Evolutionary conservation across 2,329 filamentous ascomycete species (phyloP), one percentile per base, ranked within the genome.

Genomic region (Hawksworthiomyces lignivorus): DNA sequence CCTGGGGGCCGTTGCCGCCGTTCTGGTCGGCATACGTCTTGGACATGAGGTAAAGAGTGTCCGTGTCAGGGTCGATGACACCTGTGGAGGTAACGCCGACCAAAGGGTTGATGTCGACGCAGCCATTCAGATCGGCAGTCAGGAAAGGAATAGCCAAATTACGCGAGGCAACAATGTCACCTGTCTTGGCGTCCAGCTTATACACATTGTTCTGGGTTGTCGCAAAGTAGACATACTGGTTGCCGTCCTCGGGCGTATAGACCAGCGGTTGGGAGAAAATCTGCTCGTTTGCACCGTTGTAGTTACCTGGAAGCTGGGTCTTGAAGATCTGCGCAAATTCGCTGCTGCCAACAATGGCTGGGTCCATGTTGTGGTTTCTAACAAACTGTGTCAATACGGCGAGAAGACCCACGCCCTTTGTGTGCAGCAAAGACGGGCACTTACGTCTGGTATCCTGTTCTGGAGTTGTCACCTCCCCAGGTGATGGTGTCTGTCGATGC

Each of bases 311-410:
- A 2, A 79, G 62, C 1, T 52, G 36, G 0, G 69, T 70, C 50
- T 63, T 67, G 61, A 75, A 80, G 7, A 78, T 57, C 45, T 75
- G 69, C 17, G 67, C 71, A 48, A 79, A 80, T 38, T 72, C 65
- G 3, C 68, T 56, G 42, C 71, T 74, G 30, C 62, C 67, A 3
- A 81, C 73, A 8, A 79, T 60, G 12, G 69, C 63, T 1, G 77
- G 77, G 51, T 80, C 74, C 69, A 81, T 73, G 56, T 80, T 80
- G 54, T 81, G 76, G 52, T 76, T 80, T 17, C 56, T 60, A 34
- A 39, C 17, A 14, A 8, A 19, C 17, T 5, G 4, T 27, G 26
- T n/a, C 21, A 7, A n/a, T 39, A 28, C 11, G 12, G 24, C 24
- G 24, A n/a, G n/a, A n/a, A n/a, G n/a, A 26, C 12, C 24, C 24